Evolutionary conservation across 2,329 filamentous ascomycete species (phyloP).

Genomic region (Beauveria pseudobassiana): DNA sequence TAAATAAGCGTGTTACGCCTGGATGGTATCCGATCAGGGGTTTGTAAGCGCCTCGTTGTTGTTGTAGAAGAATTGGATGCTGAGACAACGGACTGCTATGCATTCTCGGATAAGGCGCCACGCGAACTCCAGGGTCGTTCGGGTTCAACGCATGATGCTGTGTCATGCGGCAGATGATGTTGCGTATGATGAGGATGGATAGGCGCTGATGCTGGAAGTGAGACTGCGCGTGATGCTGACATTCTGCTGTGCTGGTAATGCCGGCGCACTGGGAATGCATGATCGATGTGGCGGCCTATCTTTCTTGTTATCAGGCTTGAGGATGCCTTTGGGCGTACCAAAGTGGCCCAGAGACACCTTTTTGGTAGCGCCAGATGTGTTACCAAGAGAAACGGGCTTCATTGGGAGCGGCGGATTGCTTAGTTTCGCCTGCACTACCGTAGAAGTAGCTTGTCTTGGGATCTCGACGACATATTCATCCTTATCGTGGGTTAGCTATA

Average conservation of each 20-base stretch:
- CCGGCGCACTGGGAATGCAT: not conserved
- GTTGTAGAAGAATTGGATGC: not conserved
- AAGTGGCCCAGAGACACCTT: not conserved
- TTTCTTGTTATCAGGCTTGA: not conserved
- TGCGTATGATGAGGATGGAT: not conserved
- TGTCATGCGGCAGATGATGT: not conserved
- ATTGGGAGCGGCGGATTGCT: not conserved
- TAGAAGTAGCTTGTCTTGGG: too few species aligned
- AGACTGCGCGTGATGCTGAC: not conserved
- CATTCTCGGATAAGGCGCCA: conserved; percentile 6
- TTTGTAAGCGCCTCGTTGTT: conserved; percentile 14
- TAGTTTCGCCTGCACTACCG: not conserved
- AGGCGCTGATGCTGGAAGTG: not conserved
- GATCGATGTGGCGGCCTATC: not conserved
- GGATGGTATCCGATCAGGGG: conserved; percentile 15
- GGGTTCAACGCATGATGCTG: not conserved
- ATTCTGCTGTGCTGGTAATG: not conserved
- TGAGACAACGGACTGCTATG: not conserved
- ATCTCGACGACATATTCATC: not conserved
- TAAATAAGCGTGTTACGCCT: conserved; percentile 17
- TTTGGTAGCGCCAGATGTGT: not conserved
- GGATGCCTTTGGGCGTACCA: not conserved
- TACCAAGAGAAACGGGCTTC: not conserved
- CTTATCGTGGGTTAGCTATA: not conserved
- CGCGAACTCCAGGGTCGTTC: not conserved